These are phyloP conservation scores for Colletotrichum brevisporum DNA, from an alignment of 2,329 filamentous ascomycete species.

Conservation along the genomic window DNA sequence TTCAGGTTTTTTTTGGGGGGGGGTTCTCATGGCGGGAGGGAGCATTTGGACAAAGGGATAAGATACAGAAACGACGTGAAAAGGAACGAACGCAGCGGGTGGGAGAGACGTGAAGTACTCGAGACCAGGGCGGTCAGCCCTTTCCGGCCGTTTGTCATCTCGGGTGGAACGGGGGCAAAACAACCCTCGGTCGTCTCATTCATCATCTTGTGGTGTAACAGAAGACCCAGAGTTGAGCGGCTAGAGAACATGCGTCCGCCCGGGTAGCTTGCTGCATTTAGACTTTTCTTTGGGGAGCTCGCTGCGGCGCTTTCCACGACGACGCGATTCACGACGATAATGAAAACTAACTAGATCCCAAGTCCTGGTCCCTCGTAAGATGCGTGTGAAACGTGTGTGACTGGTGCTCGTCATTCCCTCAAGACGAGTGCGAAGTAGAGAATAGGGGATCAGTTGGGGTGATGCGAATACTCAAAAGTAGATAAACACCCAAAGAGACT, in stretches of 20 bases:
- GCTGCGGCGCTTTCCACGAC: not conserved
- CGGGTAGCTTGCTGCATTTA: conserved; percentile 13
- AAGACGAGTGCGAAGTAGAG: too few species aligned
- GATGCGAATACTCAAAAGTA: too few species aligned
- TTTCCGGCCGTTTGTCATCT: not conserved
- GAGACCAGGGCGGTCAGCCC: not conserved
- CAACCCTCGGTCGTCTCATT: not conserved
- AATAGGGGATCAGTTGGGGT: too few species aligned
- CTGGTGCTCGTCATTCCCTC: too few species aligned
- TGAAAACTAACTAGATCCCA: too few species aligned
- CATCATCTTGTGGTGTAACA: conserved; percentile 7
- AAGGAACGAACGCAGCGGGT: too few species aligned
- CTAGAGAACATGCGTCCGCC: too few species aligned
- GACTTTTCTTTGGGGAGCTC: too few species aligned
- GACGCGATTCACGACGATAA: not conserved
- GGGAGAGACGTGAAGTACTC: not conserved
- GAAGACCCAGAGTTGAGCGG: not conserved
- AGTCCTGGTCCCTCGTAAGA: not conserved
- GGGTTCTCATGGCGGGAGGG: conserved; percentile 1
- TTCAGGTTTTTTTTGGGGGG: not conserved
- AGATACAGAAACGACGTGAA: too few species aligned
- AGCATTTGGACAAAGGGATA: not conserved
- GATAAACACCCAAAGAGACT: too few species aligned
- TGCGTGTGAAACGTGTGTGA: too few species aligned
- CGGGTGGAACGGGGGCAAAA: not conserved